Percentiles rank a stretch among this genome's conserved stretches.
These are phyloP conservation scores for Kalmusia sp. DNA, from an alignment of 2,329 filamentous ascomycete species.

Conservation along the genomic window DNA sequence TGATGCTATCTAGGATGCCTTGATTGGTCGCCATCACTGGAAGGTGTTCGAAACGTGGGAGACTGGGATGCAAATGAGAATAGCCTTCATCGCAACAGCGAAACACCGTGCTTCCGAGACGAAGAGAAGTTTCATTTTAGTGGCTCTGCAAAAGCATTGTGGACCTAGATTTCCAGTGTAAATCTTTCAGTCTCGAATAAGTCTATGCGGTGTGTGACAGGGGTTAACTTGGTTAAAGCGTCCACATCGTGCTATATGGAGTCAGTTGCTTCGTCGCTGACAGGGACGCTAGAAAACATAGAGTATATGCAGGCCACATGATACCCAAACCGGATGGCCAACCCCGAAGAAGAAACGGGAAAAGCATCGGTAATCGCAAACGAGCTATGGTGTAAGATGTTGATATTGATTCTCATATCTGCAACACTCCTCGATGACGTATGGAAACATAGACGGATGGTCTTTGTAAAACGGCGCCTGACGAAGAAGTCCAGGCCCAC, in stretches of 20 bases:
- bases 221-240: no score
- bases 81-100: neutral
- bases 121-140: neutral
- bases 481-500: constrained; percentile 22
- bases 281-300: no score
- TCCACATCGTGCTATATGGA: no score
- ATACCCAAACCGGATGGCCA: neutral
- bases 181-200: no score
- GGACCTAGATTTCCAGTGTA: neutral
- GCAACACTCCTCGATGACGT: neutral
- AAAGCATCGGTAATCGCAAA: neutral
- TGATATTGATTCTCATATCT: neutral
- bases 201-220: no score
- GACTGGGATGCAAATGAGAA: neutral
- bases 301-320: no score
- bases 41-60: neutral
- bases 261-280: no score
- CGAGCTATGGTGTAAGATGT: neutral
- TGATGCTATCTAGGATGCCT: neutral
- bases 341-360: neutral
- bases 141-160: neutral
- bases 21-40: neutral
- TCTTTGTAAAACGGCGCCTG: neutral
- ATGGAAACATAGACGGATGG: neutral
- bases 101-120: neutral